Conservation (phyloP, 73 alveolate species). For the Paramecium sonneborni region DNA sequence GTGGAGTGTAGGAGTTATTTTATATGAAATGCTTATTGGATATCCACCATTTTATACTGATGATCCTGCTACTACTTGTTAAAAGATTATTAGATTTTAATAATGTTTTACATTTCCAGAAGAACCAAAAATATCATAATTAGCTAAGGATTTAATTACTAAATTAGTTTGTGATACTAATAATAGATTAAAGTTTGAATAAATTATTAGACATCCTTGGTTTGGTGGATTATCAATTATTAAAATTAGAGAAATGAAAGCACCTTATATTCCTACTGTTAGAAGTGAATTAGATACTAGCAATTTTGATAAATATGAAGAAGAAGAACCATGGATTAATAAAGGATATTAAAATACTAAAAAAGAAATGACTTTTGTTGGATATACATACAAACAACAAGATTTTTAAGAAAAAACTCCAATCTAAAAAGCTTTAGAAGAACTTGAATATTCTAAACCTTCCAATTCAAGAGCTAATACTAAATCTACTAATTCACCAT, state of each 20-base stretch:
- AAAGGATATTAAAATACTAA: constrained; percentile 33
- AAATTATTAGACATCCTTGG: constrained; percentile 85
- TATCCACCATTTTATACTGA: constrained; percentile 97
- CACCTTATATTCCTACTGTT: constrained; percentile 84
- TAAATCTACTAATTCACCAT: background rate
- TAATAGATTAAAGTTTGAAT: constrained; percentile 79
- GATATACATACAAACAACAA: constrained; percentile 82
- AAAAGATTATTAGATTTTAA: constrained; percentile 84
- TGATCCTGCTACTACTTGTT: constrained; percentile 82
- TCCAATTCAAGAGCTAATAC: constrained; percentile 18
- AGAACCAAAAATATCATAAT: constrained; percentile 86
- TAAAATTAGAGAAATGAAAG: constrained; percentile 65
- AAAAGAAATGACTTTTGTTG: constrained; percentile 71
- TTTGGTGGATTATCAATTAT: constrained; percentile 83
- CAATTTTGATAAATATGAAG: constrained; percentile 84
- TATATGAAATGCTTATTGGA: constrained; percentile 97
- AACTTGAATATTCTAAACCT: constrained; percentile 54
- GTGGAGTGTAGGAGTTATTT: constrained; percentile 97
- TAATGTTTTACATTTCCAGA: constrained; percentile 87
- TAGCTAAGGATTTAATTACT: constrained; percentile 81
- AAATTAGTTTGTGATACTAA: constrained; percentile 87
- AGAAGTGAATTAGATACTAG: constrained; percentile 76
- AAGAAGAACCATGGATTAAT: constrained; percentile 81
- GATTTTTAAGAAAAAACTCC: constrained; percentile 73
- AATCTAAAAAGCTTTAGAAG: constrained; percentile 53